Base-by-base conservation (phyloP, 2,329 filamentous ascomycete species). In the Emergomyces pasteurianus region DNA sequence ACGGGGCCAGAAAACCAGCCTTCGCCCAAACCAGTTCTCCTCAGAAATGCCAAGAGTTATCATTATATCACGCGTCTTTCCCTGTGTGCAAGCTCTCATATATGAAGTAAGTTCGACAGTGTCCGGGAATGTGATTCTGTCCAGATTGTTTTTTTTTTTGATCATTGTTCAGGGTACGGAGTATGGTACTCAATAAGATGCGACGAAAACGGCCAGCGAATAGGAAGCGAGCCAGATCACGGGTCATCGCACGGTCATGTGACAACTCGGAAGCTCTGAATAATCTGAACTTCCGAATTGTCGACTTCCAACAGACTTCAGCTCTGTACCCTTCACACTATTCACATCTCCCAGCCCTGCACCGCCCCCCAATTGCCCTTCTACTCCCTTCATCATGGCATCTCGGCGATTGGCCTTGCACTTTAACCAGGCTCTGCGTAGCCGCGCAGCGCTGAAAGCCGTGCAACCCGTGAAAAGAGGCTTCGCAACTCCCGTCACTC, bases 351-450 rank as follows among this genome's bases (percentile, higher is more conserved):
- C 40, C 16, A 56, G 75, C 77, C 52, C 34, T 38, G 34, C n/a
- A 55, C n/a, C 52, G 46, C 79, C 77, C 75, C 74, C 74, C 76
- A 75, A 74, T 78, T 78, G 69, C 68, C 67, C 68, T 67, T 65
- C 67, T 70, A 72, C 70, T 65, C 67, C 70, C 62, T 67, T 71
- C 71, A 72, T 77, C 77, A 96, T 97, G 92, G 92, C 92, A 82
- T 96, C 92, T 79, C 86, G 92, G 85, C 89, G 91, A 87, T 86
- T 97, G 81, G 92, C 92, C 83, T 85, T 95, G 79, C 95, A 92
- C 83, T 86, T 97, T 74, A 85, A 90, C 79, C 87, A 90, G 81
- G 88, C 89, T 80, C 83, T 96, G 80, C 90, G 91, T 83, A 89
- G 82, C 81, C 89, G 90, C 78, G 84, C 88, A 79, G 88, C 89